Conservation (phyloP, 2,329 filamentous ascomycete genomes). For the Diplodia intermedia region DNA sequence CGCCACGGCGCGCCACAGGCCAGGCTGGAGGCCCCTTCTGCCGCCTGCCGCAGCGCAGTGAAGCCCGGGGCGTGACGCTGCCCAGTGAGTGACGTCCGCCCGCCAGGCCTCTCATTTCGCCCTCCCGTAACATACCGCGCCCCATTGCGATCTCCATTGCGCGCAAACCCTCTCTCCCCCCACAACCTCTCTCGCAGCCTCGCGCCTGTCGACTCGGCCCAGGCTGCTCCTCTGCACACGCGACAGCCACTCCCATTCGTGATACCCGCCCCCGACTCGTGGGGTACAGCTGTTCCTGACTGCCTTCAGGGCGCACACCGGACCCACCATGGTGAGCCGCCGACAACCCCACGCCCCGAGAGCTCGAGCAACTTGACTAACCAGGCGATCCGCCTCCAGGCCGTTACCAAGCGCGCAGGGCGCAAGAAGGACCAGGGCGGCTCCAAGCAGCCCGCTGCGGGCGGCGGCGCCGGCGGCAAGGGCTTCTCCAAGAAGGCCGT, state of each 20-base stretch:
- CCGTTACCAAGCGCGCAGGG: slow-evolving; percentile 64
- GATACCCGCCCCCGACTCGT: slow-evolving; percentile 29
- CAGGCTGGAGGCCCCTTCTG: slow-evolving; percentile 7
- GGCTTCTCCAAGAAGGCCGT: slow-evolving; percentile 91
- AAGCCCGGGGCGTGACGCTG: slow-evolving; percentile 29
- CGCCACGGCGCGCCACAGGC: slow-evolving; percentile 27
- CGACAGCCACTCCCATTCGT: slow-evolving; percentile 14
- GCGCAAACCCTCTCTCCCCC: slow-evolving; percentile 28
- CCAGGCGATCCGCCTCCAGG: slow-evolving; percentile 47
- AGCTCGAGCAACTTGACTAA: slow-evolving; percentile 4
- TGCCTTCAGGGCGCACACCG: slow-evolving; percentile 29
- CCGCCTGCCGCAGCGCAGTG: neutral
- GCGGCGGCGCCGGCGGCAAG: slow-evolving; percentile 55
- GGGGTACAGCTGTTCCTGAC: slow-evolving; percentile 31
- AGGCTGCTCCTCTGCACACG: slow-evolving; percentile 14
- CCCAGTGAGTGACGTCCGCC: slow-evolving; percentile 30
- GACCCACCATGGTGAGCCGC: slow-evolving; percentile 33
- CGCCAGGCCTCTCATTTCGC: slow-evolving; percentile 31
- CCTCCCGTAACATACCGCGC: slow-evolving; percentile 31
- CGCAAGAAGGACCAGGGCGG: slow-evolving; percentile 61
- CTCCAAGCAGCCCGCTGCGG: slow-evolving; percentile 48
- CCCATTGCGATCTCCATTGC: slow-evolving; percentile 32
- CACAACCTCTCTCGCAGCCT: neutral
- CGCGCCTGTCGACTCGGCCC: slow-evolving; percentile 6
- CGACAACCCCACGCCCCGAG: slow-evolving; percentile 5